phyloP scores from a whole-genome alignment of 2,329 filamentous ascomycete species.

The Aspergillus ochraceus region DNA sequence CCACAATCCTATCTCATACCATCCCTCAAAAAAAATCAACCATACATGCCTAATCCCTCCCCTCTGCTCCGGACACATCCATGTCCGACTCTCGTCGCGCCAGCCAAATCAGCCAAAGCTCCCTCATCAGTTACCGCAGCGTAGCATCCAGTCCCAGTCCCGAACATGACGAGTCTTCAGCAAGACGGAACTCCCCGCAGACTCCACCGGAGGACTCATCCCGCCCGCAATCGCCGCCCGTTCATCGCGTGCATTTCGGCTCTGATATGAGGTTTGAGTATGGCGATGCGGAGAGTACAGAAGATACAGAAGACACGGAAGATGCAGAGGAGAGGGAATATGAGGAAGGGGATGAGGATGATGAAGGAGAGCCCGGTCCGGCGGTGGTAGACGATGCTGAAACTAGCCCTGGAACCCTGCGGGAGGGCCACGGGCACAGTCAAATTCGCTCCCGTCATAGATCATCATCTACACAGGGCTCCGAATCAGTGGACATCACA shows the following conservation, averaged over 20 bases:
- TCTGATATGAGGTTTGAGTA: constrained; percentile 9
- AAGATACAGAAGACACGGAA: constrained; percentile 9
- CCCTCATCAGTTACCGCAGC: constrained; percentile 12
- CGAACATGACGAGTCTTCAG: background rate
- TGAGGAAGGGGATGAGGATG: background rate
- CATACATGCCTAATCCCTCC: background rate
- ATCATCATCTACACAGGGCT: background rate
- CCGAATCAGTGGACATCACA: constrained; percentile 28
- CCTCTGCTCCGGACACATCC: background rate
- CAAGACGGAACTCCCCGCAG: background rate
- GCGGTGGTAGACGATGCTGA: background rate
- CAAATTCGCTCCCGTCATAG: background rate
- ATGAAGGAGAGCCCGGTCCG: background rate
- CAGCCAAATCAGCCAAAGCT: constrained; percentile 6
- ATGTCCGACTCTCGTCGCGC: constrained; percentile 1
- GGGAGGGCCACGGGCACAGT: background rate
- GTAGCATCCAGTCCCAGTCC: constrained; percentile 1
- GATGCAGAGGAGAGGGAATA: constrained; percentile 9
- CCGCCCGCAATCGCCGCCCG: background rate
- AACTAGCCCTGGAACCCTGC: background rate
- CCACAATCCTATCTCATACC: too few species aligned
- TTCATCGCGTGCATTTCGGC: constrained; percentile 8
- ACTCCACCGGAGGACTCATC: background rate
- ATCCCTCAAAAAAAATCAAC: background rate
- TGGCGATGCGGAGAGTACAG: background rate